Evolutionary conservation across 2,329 filamentous ascomycete species (phyloP), one percentile per base, ranked within the genome.

Genomic region (Mycogone perniciosa): DNA sequence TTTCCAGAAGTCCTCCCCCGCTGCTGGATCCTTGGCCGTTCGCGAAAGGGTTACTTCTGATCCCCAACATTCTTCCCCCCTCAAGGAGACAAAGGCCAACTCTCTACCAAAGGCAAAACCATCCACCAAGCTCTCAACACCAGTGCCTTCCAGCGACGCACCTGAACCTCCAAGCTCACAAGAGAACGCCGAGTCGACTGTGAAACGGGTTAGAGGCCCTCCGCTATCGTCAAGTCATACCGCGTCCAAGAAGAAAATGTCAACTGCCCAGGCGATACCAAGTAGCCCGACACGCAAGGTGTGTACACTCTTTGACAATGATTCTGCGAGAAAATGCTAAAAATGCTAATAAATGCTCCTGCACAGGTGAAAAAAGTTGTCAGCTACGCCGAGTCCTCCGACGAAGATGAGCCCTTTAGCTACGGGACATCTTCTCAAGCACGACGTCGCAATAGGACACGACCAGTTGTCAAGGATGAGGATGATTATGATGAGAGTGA

Each of bases 241-340:
- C 37, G 37, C 7, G 7, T 35, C 50, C 29, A 37, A 26, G 35
- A 37, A 26, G 35, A 50, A 50, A 9, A 41, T 31, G 10, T 30
- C 47, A n/a, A 60, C 61, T 51, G 59, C 67, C 11, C 69, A 70
- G 62, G 64, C 71, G 56, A 66, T 68, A 47, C 67, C 58, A 4
- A 86, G 83, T 63, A 95, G 90, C 62, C 90, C 91, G 1, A 84
- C 85, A 11, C 82, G 90, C 62, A 90, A 90, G 78, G 89, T 89
- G 74, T 55, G 59, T 44, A 8, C 8, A 2, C 27, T 31, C 27
- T 9, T 27, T 7, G 29, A 4, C n/a, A 33, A 7, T 10, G 3
- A n/a, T n/a, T 5, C 30, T 5, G 1, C 29, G 27, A 9, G 30
- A 38, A 10, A 27, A 5, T 31, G 26, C 27, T 43, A 39, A 46